Evolutionary conservation across 2,329 filamentous ascomycete genomes (phyloP).

Genomic region (Aspergillus sclerotialis): DNA sequence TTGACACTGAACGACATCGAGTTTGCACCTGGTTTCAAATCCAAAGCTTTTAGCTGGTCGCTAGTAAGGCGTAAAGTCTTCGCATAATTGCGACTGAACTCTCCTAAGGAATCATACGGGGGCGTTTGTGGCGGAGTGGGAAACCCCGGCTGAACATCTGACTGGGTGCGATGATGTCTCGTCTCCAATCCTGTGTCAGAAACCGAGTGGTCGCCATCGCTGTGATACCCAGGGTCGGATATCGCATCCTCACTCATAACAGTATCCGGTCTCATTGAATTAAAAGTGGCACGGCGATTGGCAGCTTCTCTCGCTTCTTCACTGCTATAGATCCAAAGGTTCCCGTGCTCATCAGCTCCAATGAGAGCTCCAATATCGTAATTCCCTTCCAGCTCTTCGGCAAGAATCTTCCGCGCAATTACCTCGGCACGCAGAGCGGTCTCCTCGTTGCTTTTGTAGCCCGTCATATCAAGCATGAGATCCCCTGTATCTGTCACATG

Average conservation of each 20-base stretch:
- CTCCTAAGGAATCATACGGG: slow-evolving; percentile 44
- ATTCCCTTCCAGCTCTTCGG: slow-evolving; percentile 86
- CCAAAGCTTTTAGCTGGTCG: slow-evolving; percentile 82
- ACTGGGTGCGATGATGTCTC: slow-evolving; percentile 53
- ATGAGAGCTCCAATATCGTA: slow-evolving; percentile 96
- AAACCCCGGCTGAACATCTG: slow-evolving; percentile 62
- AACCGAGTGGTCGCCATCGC: slow-evolving; percentile 66
- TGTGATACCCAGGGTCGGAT: slow-evolving; percentile 93
- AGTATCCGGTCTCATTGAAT: slow-evolving; percentile 45
- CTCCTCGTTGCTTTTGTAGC: slow-evolving; percentile 90
- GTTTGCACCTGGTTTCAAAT: slow-evolving; percentile 80
- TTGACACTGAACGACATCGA: slow-evolving; percentile 96
- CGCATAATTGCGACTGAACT: slow-evolving; percentile 81
- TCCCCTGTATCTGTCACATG: slow-evolving; percentile 90
- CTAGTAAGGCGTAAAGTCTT: slow-evolving; percentile 94
- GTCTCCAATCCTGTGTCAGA: slow-evolving; percentile 54
- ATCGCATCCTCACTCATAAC: slow-evolving; percentile 65
- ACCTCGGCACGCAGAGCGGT: slow-evolving; percentile 87
- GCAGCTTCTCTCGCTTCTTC: slow-evolving; percentile 92
- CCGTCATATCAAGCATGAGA: slow-evolving; percentile 96
- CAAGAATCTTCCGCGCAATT: slow-evolving; percentile 84
- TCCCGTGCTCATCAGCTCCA: slow-evolving; percentile 89
- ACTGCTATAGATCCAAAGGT: slow-evolving; percentile 99
- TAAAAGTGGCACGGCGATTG: slow-evolving; percentile 54
- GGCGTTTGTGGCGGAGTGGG: slow-evolving; percentile 52